Base-by-base conservation (phyloP, 805 yeast genomes). In the Candida cerambycidarum region DNA sequence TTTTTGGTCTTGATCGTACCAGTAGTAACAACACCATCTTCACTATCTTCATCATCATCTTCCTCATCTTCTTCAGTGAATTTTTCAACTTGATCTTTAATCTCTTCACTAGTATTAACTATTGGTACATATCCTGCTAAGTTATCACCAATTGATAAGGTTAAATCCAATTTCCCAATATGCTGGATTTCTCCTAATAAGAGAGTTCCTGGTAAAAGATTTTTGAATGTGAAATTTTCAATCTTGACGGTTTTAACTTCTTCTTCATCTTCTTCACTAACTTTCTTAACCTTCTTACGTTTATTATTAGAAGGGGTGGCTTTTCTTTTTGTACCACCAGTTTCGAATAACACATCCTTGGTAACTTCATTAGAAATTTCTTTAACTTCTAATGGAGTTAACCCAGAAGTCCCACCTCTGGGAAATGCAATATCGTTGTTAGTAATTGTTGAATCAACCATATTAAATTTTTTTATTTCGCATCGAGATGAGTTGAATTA, bases 281-380 rank as follows among this genome's bases (percentile, higher is more conserved):
- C 59, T 43, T 55, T 57, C 27, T 48, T 42, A 6, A 46, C 39
- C 31, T 55, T 57, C 55, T 59, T 58, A 19, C 55, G 57, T 34
- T 61, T 60, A 13, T 48, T 43, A 31, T 55, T 48, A 6, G 62
- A 55, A 16, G 56, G 57, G 29, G 65, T 28, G n/a, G 59, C 50
- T n/a, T 59, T 38, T 45, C 71, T 58, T 39, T 65, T 62, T 19
- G 55, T 43, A n/a, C 59, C 45, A 27, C 51, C 44, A 6, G 50
- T 42, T 68, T 80, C 92, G 48, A 87, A 86, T 38, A 90, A 69
- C 31, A 87, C 93, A 66, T 93, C 99, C 49, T 78, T 79, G 16
- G 90, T 82, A 38, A 92, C 99, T 63, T 92, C 95, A 59, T 89
- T 89, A 31, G 96, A 83, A 39, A 92, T 92, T 59, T 89, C 93